Evolutionary conservation across 2,329 filamentous ascomycete species (phyloP).

Genomic region (Colletotrichum somersetense): DNA sequence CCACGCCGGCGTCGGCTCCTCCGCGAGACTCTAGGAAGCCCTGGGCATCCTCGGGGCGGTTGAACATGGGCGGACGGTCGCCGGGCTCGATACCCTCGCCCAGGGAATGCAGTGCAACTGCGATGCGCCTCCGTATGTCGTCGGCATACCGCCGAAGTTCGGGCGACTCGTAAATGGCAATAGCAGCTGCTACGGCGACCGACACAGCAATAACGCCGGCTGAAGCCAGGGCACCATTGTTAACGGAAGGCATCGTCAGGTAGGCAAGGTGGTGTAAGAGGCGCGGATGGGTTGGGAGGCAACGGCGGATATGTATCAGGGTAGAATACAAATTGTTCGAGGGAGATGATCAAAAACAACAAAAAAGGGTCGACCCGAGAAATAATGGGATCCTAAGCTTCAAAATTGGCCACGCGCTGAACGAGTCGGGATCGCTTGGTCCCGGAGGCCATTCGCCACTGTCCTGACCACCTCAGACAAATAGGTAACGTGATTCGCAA

Average conservation of each 20-base stretch:
- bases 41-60: constrained; percentile 75
- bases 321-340: neutral
- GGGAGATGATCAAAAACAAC: neutral
- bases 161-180: constrained; percentile 74
- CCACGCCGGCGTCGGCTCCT: constrained; percentile 62
- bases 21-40: constrained; percentile 70
- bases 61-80: constrained; percentile 68
- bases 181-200: constrained; percentile 68
- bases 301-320: neutral
- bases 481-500: constrained; percentile 39
- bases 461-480: constrained; percentile 41
- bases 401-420: constrained; percentile 33
- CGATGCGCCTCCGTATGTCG: constrained; percentile 71
- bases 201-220: constrained; percentile 70
- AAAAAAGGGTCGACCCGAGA: neutral
- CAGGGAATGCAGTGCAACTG: constrained; percentile 69
- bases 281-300: constrained; percentile 22
- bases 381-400: constrained; percentile 23
- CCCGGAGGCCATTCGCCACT: constrained; percentile 36
- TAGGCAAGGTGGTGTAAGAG: constrained; percentile 8
- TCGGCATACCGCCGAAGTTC: constrained; percentile 73
- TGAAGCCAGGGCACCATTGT: constrained; percentile 66
- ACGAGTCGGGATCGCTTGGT: constrained; percentile 35
- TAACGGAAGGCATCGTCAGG: constrained; percentile 63
- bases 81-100: constrained; percentile 67